A percentile compares a stretch with the other conserved stretches of the same genome.
Evolutionary conservation across 495 filamentous ascomycete species (phyloP).

Genomic region (Clohesyomyces aquaticus): DNA sequence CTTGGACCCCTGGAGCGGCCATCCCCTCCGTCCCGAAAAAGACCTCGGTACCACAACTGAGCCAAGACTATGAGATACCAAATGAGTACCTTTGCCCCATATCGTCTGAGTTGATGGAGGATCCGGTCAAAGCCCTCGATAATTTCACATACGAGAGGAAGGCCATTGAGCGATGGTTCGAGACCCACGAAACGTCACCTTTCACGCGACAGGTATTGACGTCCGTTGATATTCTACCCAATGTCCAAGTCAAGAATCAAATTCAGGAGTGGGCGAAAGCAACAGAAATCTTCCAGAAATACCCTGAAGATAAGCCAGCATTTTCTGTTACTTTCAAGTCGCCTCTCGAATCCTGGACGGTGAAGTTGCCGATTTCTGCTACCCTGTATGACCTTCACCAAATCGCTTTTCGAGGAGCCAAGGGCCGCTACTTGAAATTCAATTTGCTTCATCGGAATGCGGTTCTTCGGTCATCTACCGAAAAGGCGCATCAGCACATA

Average conservation of each 20-base stretch:
- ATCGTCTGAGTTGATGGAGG: conserved; percentile 41
- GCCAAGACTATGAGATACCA: conserved; percentile 21
- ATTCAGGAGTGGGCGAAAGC: conserved; percentile 7
- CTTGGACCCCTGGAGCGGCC: conserved; percentile 37
- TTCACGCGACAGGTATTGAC: conserved; percentile 38
- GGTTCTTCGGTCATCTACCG: neutral
- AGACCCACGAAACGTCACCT: conserved; percentile 41
- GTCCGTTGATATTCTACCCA: conserved; percentile 28
- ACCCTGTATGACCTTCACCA: conserved; percentile 33
- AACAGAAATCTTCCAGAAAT: conserved; percentile 1
- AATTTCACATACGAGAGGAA: conserved; percentile 40
- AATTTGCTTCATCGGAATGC: conserved; percentile 23
- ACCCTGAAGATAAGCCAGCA: neutral
- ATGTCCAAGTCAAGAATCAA: conserved; percentile 19
- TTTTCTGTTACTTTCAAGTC: conserved; percentile 6
- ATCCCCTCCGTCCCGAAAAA: conserved; percentile 35
- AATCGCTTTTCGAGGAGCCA: conserved; percentile 40
- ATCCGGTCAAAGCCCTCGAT: conserved; percentile 42
- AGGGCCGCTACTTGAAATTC: conserved; percentile 38
- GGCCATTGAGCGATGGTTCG: conserved; percentile 41
- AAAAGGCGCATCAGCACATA: neutral
- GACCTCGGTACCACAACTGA: neutral
- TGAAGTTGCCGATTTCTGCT: conserved; percentile 1
- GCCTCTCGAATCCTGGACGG: neutral
- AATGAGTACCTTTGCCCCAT: conserved; percentile 42